Evolutionary conservation across 768 basidiomycete species (phyloP), one percentile per base, ranked within the genome.

Genomic region (Pilatotrama ljubarskyi): DNA sequence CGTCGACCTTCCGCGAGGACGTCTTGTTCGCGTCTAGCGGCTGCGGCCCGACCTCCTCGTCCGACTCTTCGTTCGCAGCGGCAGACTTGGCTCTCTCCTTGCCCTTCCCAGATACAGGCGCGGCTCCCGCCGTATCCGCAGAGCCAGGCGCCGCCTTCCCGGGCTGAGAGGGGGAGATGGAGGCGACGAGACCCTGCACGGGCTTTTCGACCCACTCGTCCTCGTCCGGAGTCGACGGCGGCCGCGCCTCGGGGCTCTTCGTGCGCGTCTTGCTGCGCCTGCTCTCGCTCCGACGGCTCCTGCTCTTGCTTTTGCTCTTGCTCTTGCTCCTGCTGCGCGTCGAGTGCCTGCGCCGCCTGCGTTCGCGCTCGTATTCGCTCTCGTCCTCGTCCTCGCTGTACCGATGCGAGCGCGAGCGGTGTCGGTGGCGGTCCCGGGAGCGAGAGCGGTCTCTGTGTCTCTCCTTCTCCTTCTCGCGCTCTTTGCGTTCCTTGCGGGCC

Each of bases 41-140:
- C 64, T 87, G 78, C 4, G 95, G 95, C 0, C 95, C 95, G 32
- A 96, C 71, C 36, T 88, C 90, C 4, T 85, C 84, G 53, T 88
- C 85, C 48, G 86, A 89, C 15, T 72, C 73, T 29, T 69, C 72
- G 37, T 70, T 70, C 14, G 60, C 59, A 5, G 52, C 56, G 5
- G 61, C 51, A n/a, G 41, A 64, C 18, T 42, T 64, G 49, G 52
- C 58, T 11, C 64, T 57, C 26, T 18, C 55, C 47, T 29, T 47
- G 36, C 18, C 47, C 9, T 49, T 35, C 26, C n/a, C n/a, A n/a
- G 22, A 20, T 18, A 66, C 20, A 70, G 57, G 40, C 20, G 48
- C n/a, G 20, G 38, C 53, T 40, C 58, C 43, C 44, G 58, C 42
- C n/a, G n/a, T n/a, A 42, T 18, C 18, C 13, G 58, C n/a, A 4